These are phyloP conservation scores for Elongisporangium anandrum DNA, from an alignment of 352 stramenopile genomes.

Conservation along the genomic window DNA sequence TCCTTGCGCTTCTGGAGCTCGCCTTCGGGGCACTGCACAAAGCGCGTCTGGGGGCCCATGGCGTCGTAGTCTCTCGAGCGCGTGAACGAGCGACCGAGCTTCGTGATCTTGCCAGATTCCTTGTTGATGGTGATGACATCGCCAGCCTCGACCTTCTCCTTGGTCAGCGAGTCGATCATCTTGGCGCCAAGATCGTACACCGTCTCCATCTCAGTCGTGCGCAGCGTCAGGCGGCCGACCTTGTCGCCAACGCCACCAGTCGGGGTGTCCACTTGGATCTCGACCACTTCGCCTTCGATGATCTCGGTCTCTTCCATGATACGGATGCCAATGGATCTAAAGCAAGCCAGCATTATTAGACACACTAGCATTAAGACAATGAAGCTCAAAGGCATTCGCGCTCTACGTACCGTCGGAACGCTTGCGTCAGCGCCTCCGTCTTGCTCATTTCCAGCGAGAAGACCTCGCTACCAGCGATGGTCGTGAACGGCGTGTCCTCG, in stretches of 20 bases:
- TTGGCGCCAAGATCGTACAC: constrained; percentile 99
- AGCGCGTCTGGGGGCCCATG: constrained; percentile 91
- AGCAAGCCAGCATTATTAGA: not conserved
- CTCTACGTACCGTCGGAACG: constrained; percentile 82
- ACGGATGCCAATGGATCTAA: constrained; percentile 92
- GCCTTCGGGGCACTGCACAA: constrained; percentile 91
- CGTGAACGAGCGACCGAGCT: constrained; percentile 97
- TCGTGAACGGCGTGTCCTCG: constrained; percentile 98
- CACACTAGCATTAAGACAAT: not conserved
- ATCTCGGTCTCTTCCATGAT: constrained; percentile 99
- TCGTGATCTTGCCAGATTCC: constrained; percentile 97
- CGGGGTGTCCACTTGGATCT: constrained; percentile 96
- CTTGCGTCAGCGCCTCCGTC: constrained; percentile 98
- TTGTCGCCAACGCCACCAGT: constrained; percentile 75
- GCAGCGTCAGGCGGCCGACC: constrained; percentile 94
- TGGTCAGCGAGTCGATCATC: constrained; percentile 99
- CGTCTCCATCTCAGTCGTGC: constrained; percentile 99
- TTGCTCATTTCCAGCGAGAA: constrained; percentile 99
- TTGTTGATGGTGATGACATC: constrained; percentile 99
- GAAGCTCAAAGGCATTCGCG: not conserved
- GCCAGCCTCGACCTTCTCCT: constrained; percentile 97
- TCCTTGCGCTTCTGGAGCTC: constrained; percentile 99
- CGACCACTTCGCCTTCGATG: constrained; percentile 99
- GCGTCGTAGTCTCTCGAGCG: constrained; percentile 98
- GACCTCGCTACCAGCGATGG: constrained; percentile 96